These are phyloP conservation scores for Grigorovia yakushimaensis DNA, from an alignment of 805 yeast genomes.

Conservation along the genomic window DNA sequence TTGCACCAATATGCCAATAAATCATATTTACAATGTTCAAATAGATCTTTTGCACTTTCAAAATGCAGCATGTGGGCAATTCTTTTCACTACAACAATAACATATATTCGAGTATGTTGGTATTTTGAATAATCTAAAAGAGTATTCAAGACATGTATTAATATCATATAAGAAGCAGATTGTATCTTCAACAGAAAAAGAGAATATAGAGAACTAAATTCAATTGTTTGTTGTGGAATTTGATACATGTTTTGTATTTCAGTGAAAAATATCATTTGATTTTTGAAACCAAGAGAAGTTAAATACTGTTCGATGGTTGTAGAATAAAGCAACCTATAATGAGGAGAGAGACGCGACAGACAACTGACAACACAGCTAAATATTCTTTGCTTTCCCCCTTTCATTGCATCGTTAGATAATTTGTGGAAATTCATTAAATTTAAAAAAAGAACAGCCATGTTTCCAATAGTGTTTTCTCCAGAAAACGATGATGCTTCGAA, in stretches of 20 bases:
- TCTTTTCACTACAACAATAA: slow-evolving; percentile 5
- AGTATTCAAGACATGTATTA: slow-evolving; percentile 11
- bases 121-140: slow-evolving; percentile 6
- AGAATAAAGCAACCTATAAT: slow-evolving; percentile 5
- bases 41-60: slow-evolving; percentile 7
- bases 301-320: slow-evolving; percentile 13
- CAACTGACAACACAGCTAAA: slow-evolving; percentile 17
- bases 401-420: slow-evolving; percentile 11
- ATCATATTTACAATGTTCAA: slow-evolving; percentile 17
- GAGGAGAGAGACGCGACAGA: slow-evolving; percentile 9
- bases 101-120: slow-evolving; percentile 16
- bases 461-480: slow-evolving; percentile 29
- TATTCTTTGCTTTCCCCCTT: slow-evolving; percentile 23
- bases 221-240: slow-evolving; percentile 19
- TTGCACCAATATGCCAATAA: slow-evolving; percentile 14
- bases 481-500: slow-evolving; percentile 33
- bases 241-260: slow-evolving; percentile 19
- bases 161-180: slow-evolving; percentile 13
- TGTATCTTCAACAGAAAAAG: slow-evolving; percentile 14
- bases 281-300: slow-evolving; percentile 16
- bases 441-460: slow-evolving; percentile 29
- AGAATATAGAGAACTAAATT: slow-evolving; percentile 20
- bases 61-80: slow-evolving; percentile 5
- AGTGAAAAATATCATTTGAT: slow-evolving; percentile 21
- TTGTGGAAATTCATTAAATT: slow-evolving; percentile 22